Conservation (phyloP, 257 asterid species). For the Voacanga thouarsii region DNA sequence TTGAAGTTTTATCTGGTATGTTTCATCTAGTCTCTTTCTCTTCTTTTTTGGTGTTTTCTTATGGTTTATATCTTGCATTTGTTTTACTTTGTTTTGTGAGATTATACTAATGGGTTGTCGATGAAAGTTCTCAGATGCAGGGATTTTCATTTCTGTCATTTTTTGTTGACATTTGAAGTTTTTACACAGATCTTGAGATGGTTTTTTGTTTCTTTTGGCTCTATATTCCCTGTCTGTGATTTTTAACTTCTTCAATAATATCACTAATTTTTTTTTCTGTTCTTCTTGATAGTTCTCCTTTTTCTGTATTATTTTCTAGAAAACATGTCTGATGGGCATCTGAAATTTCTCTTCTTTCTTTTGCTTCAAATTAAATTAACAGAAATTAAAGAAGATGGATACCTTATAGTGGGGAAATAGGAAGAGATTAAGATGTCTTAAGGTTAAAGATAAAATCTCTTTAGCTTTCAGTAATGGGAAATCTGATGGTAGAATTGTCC, state of each 20-base stretch:
- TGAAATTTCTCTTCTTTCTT: neutral
- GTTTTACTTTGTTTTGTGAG: neutral
- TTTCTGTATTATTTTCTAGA: neutral
- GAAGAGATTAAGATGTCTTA: conserved; percentile 35
- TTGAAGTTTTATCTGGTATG: neutral
- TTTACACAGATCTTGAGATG: conserved; percentile 18
- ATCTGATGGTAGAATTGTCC: conserved; percentile 19
- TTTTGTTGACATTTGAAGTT: neutral
- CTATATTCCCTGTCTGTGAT: neutral
- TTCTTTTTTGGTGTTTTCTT: neutral
- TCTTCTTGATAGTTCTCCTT: neutral
- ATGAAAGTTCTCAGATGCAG: neutral
- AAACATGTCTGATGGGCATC: neutral
- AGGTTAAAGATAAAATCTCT: conserved; percentile 29
- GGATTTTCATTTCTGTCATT: neutral
- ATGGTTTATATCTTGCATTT: neutral
- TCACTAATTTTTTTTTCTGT: neutral
- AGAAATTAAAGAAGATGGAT: conserved; percentile 21
- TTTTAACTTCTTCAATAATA: neutral
- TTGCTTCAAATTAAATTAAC: neutral
- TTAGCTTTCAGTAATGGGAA: conserved; percentile 27
- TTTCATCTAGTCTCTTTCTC: neutral
- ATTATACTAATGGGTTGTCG: neutral
- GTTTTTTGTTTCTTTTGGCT: neutral
- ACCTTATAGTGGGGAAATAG: conserved; percentile 43